Conservation (phyloP, 2,329 filamentous ascomycete genomes). For the Metarhizium humberi region DNA sequence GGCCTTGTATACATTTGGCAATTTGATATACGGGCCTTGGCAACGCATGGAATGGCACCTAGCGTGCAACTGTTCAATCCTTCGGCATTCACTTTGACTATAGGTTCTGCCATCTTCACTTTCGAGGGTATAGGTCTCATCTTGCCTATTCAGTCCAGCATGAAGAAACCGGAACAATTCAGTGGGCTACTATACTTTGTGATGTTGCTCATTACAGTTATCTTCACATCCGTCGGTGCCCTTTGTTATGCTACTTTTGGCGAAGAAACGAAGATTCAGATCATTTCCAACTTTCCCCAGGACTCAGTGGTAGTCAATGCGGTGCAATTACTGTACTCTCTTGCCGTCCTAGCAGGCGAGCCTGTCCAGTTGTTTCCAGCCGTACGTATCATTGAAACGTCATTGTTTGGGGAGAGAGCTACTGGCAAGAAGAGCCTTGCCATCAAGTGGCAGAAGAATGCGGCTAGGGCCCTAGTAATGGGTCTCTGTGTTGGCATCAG, state of each 20-base stretch:
- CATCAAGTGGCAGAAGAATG: conserved; percentile 73
- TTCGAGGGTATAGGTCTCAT: conserved; percentile 73
- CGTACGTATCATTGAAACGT: conserved; percentile 60
- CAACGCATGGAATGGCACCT: conserved; percentile 44
- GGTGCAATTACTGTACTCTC: conserved; percentile 64
- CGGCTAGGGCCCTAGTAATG: conserved; percentile 48
- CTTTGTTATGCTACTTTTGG: conserved; percentile 70
- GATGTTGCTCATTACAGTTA: conserved; percentile 64
- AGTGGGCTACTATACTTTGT: conserved; percentile 54
- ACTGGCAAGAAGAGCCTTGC: conserved; percentile 51
- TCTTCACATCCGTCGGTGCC: conserved; percentile 64
- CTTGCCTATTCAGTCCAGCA: conserved; percentile 66
- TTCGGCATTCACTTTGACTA: conserved; percentile 56
- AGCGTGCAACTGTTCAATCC: conserved; percentile 64
- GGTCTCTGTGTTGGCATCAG: conserved; percentile 50
- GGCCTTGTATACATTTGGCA: conserved; percentile 66
- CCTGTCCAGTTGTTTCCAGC: conserved; percentile 70
- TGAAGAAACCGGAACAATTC: conserved; percentile 62
- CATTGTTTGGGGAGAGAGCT: conserved; percentile 56
- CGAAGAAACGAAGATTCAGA: conserved; percentile 57
- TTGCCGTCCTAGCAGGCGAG: conserved; percentile 64
- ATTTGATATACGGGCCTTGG: conserved; percentile 53
- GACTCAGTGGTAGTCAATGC: conserved; percentile 63
- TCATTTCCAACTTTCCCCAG: conserved; percentile 70
- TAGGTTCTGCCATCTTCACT: conserved; percentile 68